Evolutionary conservation across 108 stramenopile species (phyloP).

Genomic region (Cyclotella atomus): DNA sequence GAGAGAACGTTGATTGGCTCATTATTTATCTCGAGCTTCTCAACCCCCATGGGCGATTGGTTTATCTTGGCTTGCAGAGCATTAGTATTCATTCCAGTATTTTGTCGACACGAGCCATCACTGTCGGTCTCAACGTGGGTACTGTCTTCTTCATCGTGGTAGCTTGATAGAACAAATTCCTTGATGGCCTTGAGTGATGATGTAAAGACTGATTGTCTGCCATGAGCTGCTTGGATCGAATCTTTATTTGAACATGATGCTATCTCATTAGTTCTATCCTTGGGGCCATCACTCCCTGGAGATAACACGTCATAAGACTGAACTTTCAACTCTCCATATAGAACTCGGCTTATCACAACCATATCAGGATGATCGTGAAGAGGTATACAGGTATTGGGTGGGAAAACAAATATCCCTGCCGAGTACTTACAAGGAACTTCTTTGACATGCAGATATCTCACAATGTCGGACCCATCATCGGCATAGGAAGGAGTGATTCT

Average conservation of each 20-base stretch:
- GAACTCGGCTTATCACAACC: slow-evolving; percentile 88
- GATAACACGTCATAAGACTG: too few relatives aligned
- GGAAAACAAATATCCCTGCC: slow-evolving; percentile 93
- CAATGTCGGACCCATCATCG: slow-evolving; percentile 13
- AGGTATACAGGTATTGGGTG: slow-evolving; percentile 87
- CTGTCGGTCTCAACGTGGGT: slow-evolving; percentile 6
- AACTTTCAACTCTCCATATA: slow-evolving; percentile 88
- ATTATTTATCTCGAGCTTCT: not conserved
- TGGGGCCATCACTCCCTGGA: too few relatives aligned
- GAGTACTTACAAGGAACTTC: slow-evolving; percentile 79
- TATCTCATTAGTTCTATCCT: too few relatives aligned
- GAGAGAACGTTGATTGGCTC: slow-evolving; percentile 28
- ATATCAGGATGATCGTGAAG: slow-evolving; percentile 96
- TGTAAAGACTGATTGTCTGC: not conserved
- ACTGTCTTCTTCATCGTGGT: not conserved
- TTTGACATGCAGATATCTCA: slow-evolving; percentile 82
- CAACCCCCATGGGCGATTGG: slow-evolving; percentile 23
- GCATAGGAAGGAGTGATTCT: slow-evolving; percentile 45
- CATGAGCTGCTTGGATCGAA: not conserved
- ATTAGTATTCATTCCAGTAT: not conserved
- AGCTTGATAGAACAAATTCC: slow-evolving; percentile 29
- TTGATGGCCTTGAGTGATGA: slow-evolving; percentile 32
- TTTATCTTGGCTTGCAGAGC: slow-evolving; percentile 30
- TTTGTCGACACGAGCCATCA: not conserved
- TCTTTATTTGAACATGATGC: too few relatives aligned